Evolutionary conservation across 140 eudicot species (phyloP).

Genomic region (Oenanthe javanica): DNA sequence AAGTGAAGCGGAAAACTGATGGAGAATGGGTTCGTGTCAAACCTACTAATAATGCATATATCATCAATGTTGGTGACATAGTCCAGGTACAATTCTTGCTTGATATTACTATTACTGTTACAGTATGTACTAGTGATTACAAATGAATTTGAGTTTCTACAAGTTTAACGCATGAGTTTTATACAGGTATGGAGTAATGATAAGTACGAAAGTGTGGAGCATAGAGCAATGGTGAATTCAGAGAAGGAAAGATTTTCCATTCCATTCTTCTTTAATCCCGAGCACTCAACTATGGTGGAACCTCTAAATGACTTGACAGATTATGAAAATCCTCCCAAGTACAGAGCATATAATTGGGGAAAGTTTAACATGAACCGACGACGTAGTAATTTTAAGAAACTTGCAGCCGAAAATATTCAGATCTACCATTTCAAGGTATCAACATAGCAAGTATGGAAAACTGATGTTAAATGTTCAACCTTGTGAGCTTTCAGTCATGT

Average conservation of each 20-base stretch:
- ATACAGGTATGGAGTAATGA: conserved; percentile 36
- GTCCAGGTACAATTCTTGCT: conserved; percentile 2
- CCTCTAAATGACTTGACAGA: conserved; percentile 3
- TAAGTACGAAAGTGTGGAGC: conserved; percentile 35
- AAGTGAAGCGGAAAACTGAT: conserved; percentile 40
- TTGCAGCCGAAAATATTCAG: conserved; percentile 26
- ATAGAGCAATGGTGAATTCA: conserved; percentile 29
- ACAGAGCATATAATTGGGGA: conserved; percentile 30
- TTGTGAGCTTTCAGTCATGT: background rate
- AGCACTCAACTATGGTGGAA: conserved; percentile 12
- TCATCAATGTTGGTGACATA: conserved; percentile 28
- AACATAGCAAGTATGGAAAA: background rate
- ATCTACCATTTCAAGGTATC: conserved; percentile 17
- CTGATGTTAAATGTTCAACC: background rate
- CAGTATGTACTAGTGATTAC: background rate
- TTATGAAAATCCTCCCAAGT: conserved; percentile 25
- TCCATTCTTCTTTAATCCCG: conserved; percentile 26
- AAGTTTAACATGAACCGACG: conserved; percentile 18
- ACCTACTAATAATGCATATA: conserved; percentile 31
- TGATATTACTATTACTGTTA: too few relatives aligned
- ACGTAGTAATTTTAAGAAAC: conserved; percentile 30
- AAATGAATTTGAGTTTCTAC: background rate
- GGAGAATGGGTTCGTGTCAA: conserved; percentile 34
- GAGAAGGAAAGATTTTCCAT: conserved; percentile 36
- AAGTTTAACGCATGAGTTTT: too few relatives aligned